phyloP scores from a whole-genome alignment of 192 early-diverging fungal genomes.

The Coemansia sp. region DNA sequence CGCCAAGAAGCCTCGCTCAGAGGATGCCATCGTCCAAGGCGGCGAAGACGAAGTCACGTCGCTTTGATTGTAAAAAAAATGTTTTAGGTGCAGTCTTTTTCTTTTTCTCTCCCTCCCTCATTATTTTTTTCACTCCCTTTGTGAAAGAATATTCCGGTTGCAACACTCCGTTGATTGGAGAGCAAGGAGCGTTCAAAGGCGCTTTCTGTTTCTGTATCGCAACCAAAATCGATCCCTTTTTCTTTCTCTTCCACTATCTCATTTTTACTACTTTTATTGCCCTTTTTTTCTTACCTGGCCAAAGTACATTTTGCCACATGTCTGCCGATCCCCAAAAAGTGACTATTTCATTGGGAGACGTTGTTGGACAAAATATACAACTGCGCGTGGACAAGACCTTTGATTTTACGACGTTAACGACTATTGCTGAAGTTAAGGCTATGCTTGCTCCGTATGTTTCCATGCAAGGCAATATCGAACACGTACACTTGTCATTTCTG shows the following conservation, averaged over 20 bases:
- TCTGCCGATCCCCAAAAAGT: no score
- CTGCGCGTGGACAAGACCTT: neutral
- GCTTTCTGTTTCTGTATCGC: no score
- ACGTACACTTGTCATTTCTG: neutral
- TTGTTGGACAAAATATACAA: no score
- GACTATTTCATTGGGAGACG: no score
- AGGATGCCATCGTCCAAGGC: slow-evolving; percentile 9
- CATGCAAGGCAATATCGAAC: neutral
- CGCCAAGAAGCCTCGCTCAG: slow-evolving; percentile 3
- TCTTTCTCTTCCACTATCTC: neutral
- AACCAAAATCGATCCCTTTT: neutral
- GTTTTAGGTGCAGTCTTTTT: neutral
- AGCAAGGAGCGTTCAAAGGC: no score
- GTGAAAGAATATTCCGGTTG: no score
- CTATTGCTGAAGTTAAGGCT: neutral
- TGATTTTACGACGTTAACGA: neutral
- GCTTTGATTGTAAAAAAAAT: neutral
- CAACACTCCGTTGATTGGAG: no score
- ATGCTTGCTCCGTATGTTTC: neutral
- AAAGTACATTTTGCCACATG: no score
- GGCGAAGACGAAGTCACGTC: neutral
- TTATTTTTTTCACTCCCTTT: no score
- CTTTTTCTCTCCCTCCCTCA: neutral
- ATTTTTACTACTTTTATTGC: neutral
- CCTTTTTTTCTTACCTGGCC: no score